Base-by-base conservation (phyloP, 352 stramenopile genomes). In the Pythium plurisporium region DNA sequence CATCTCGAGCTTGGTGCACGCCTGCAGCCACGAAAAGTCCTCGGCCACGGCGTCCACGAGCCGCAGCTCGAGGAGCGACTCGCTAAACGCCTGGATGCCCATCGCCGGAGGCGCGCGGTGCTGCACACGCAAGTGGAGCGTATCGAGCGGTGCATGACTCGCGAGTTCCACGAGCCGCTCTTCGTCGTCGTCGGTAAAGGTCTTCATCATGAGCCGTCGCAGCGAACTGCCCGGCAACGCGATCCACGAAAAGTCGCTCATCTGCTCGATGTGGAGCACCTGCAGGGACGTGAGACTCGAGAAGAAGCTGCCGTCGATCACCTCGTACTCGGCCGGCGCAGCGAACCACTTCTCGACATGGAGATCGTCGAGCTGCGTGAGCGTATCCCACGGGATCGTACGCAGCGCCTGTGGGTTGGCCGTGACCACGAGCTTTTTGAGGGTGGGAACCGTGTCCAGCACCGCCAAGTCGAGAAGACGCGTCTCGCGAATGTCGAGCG, bases 231-330 rank as follows among this genome's bases (percentile, higher is more conserved):
- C 45, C 12, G 57, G 57, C 11, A 59, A 23, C 9, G 30, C 48
- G 30, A 59, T 65, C 57, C 57, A 65, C 22, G 57, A 65, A 50
- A 65, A 65, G 36, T 65, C 57, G 42, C 57, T 65, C 48, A 65
- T 59, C 33, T 65, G 57, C 57, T 65, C 57, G 26, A 65, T 65
- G 33, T 65, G 57, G 33, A 65, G 49, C 15, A 23, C 29, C 20
- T 53, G 33, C 25, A 65, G 34, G 19, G 48, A 17, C 34, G 40
- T 17, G 23, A 65, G 49, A 25, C 26, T 59, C 22, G 57, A 48
- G 34, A 65, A 65, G 31, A 65, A 59, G 11, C n/a, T 26, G 33
- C 57, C 57, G 36, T 65, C 57, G 25, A 65, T 59, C n/a, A 59
- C 57, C n/a, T 65, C 48, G 57, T 65, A 65, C 57, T 65, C 57